Evolutionary conservation across 805 yeast genomes (phyloP).

Genomic region (Debaryomyces prosopidis): DNA sequence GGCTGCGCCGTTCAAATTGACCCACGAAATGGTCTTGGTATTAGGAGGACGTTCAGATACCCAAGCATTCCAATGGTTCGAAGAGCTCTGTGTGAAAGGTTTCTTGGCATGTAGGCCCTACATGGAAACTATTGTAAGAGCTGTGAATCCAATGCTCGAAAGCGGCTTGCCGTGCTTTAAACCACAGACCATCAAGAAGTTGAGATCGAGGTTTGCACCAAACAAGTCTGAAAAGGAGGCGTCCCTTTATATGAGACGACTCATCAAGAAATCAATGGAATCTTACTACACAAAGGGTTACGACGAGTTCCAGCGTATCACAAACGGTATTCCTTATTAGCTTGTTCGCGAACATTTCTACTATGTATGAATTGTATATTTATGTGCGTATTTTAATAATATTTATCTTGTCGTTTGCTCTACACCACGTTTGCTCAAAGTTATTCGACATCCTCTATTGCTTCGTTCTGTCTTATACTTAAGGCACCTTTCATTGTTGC

Average conservation of each 20-base stretch:
- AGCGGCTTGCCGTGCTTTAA: constrained; percentile 97
- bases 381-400: too few relatives aligned
- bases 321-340: constrained; percentile 95
- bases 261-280: constrained; percentile 81
- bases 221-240: constrained; percentile 83
- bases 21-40: constrained; percentile 93
- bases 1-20: constrained; percentile 95
- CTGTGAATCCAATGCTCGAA: constrained; percentile 90
- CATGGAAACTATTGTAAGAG: constrained; percentile 78
- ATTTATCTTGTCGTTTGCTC: too few relatives aligned
- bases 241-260: constrained; percentile 67
- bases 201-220: constrained; percentile 79
- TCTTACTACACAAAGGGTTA: constrained; percentile 90
- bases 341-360: too few relatives aligned
- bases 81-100: constrained; percentile 91
- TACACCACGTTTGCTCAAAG: too few relatives aligned
- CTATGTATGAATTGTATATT: too few relatives aligned
- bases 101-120: constrained; percentile 86
- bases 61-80: constrained; percentile 90
- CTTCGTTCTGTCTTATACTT: too few relatives aligned
- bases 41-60: constrained; percentile 89
- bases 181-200: constrained; percentile 77
- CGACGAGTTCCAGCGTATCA: constrained; percentile 94
- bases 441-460: too few relatives aligned
- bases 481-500: too few relatives aligned